These are phyloP conservation scores for Fusarium chuoi DNA, from an alignment of 2,329 filamentous ascomycete species.

Conservation along the genomic window DNA sequence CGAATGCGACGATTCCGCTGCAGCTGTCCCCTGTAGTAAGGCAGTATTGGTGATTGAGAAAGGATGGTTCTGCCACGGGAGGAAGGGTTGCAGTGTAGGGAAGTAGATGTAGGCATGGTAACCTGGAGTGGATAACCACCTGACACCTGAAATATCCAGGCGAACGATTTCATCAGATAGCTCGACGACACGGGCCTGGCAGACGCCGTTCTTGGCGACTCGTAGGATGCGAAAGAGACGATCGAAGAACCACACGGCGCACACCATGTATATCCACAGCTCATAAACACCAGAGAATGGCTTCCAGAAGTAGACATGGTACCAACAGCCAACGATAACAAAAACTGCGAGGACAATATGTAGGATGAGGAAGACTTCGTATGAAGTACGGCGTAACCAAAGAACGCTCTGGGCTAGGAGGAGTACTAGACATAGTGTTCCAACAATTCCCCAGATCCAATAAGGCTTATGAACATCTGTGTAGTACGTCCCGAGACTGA, in stretches of 20 bases:
- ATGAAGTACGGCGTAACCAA: background rate
- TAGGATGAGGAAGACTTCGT: background rate
- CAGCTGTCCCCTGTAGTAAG: background rate
- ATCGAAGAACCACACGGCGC: background rate
- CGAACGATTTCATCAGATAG: background rate
- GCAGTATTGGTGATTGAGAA: background rate
- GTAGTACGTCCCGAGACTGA: accelerated
- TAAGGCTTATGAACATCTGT: background rate
- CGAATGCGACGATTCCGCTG: background rate
- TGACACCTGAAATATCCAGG: background rate
- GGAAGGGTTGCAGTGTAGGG: background rate
- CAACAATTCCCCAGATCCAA: background rate
- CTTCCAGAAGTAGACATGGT: background rate
- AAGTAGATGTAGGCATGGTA: background rate
- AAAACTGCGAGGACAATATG: background rate
- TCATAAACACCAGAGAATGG: background rate
- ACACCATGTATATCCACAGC: background rate
- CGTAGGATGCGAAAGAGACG: accelerated
- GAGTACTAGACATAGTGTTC: accelerated
- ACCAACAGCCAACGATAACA: background rate
- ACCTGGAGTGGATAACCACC: background rate
- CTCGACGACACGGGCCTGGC: accelerated
- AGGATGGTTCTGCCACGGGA: background rate
- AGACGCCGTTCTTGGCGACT: accelerated
- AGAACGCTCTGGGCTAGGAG: background rate